These are phyloP conservation scores for Pseudomassariella vexata DNA, from an alignment of 2,329 filamentous ascomycete species.

Conservation along the genomic window DNA sequence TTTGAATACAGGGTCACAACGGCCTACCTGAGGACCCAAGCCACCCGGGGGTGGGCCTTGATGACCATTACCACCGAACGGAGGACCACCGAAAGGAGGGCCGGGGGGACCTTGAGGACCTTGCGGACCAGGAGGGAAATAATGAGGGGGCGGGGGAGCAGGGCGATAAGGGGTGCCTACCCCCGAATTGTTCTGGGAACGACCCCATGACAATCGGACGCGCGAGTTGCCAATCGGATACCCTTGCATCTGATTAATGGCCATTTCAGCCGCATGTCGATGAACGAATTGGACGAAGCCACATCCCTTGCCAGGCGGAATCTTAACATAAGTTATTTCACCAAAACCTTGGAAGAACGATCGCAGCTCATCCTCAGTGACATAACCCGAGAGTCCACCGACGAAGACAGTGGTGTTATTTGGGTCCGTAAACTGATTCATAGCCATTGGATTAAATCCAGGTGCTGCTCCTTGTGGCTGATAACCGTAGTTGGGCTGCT, in stretches of 20 bases:
- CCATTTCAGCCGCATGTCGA: conserved; percentile 98
- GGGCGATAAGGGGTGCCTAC: conserved; percentile 96
- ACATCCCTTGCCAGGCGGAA: conserved; percentile 96
- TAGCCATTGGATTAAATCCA: conserved; percentile 48
- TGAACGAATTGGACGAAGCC: conserved; percentile 99
- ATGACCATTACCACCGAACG: conserved; percentile 15
- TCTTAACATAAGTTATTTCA: conserved; percentile 99
- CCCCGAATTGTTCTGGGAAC: conserved; percentile 98
- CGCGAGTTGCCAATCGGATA: conserved; percentile 99
- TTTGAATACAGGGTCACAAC: not conserved
- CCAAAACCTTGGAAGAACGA: conserved; percentile 99
- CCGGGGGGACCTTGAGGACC: conserved; percentile 17
- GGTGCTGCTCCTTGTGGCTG: conserved; percentile 33
- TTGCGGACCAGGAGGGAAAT: conserved; percentile 23
- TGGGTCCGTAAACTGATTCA: conserved; percentile 99
- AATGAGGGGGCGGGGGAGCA: conserved; percentile 48
- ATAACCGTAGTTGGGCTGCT: conserved; percentile 27
- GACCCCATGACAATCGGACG: conserved; percentile 94
- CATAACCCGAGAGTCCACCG: conserved; percentile 92
- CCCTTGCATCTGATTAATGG: conserved; percentile 99
- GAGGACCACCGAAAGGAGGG: conserved; percentile 20
- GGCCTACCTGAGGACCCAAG: conserved; percentile 24
- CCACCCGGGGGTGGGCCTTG: conserved; percentile 23
- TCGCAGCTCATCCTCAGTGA: conserved; percentile 98
- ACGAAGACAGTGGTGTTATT: conserved; percentile 99